Base-by-base conservation (phyloP, 1,284 basidiomycete species). In the Tilletia horrida region DNA sequence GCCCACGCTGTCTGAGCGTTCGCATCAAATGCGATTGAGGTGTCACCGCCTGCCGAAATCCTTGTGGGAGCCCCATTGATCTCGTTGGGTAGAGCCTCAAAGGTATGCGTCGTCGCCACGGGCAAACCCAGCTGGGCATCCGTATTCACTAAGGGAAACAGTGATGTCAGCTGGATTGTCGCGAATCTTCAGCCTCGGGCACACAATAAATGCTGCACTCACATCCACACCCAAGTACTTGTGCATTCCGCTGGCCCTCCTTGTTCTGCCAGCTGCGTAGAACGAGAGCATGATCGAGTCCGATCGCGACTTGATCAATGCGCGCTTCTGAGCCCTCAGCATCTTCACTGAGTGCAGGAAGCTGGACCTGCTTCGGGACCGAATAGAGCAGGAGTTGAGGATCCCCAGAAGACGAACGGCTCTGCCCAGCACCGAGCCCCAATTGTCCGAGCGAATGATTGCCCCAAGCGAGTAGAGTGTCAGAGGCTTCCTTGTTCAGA, bases 201-300 rank as follows among this genome's bases (percentile, higher is more conserved):
- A 47, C 42, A 31, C 21, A n/a, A n/a, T 21, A 29, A n/a, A 35
- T 47, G 50, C 11, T 4, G 14, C 18, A 63, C 62, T 63, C 44
- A 63, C 62, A 45, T 27, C 63, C 63, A 21, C 63, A 65, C 14
- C 50, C 63, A 7, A 65, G 29, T 9, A 65, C 25, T 29, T 65
- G 55, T n/a, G 35, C 31, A 29, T 25, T 18, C 14, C 40, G n/a
- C 13, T 50, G 8, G 11, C 42, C 63, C 18, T 52, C 3, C n/a
- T 50, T n/a, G 21, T 52, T 21, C 8, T 14, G 21, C 47, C 63
- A 65, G 63, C 42, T 35, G 3, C 55, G 55, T 31, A 62, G 61
- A 18, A 66, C 21, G 27, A 66, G 65, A 14, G 55, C 61, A 66
- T 66, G 65, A 61, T 66, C 65, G 23, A 66, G 65, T 11, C 65